Evolutionary conservation across 2,329 filamentous ascomycete species (phyloP), one percentile per base, ranked within the genome.

Genomic region (Neurospora sp.): DNA sequence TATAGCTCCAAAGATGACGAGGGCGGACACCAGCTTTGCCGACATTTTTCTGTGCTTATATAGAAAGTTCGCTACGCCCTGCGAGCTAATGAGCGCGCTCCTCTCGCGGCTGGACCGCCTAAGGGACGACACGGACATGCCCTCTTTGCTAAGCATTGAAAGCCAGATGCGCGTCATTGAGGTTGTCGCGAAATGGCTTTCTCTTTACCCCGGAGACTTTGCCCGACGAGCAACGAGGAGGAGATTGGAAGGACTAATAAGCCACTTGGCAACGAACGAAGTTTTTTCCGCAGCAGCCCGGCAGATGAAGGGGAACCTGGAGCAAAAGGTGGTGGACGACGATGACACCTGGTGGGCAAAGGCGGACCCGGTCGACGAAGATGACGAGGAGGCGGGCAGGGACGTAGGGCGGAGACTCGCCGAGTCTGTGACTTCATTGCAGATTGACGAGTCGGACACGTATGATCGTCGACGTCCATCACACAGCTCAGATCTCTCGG

Each of bases 321-420:
- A 94, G 66, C 84, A 86, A 67, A 85, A 84, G 70, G 90, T 93
- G 1, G 83, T 88, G 6, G 92, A 97, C 76, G 94, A 98, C 77
- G 96, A 98, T 76, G 95, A 99, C 78, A 91, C 91, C 0, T 90
- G 91, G 13, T 99, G 96, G 96, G 93, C 92, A n/a, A 92, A 90
- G 76, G 88, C 89, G 66, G 95, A 98, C 76, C 87, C 89, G 28
- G 83, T 88, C 38, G 72, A 75, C 69, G 73, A 75, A 52, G 69
- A 33, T 67, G 79, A 79, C 69, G 71, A 70, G 46, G 78, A 78
- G 42, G 68, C 69, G 73, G 75, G 1, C 77, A 72, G 66, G 52
- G 73, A 15, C 69, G 71, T 19, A 77, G 73, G 39, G 83, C 52
- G 23, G 28, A 62, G 84, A 1, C 75, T 84, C 66, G 79, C 80